Evolutionary conservation across 768 basidiomycete species (phyloP).

Genomic region (Amanita thiersii): DNA sequence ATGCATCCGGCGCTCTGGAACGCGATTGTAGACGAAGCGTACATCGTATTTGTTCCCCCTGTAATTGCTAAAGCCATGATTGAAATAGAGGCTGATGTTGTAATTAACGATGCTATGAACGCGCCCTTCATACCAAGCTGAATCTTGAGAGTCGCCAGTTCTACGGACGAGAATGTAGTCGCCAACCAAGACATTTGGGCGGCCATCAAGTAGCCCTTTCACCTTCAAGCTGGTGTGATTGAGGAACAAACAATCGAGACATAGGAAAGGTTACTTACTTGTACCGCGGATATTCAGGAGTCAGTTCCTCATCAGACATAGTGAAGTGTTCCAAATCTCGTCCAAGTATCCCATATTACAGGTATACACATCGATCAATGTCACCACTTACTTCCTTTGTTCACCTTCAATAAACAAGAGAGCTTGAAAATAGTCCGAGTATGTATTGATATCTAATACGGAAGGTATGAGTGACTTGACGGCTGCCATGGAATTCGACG

Average conservation of each 20-base stretch:
- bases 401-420: slow-evolving; percentile 44
- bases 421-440: slow-evolving; percentile 34
- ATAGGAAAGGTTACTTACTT: slow-evolving; percentile 22
- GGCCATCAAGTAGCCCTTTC: slow-evolving; percentile 47
- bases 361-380: slow-evolving; percentile 7
- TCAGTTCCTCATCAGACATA: slow-evolving; percentile 26
- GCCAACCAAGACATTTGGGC: slow-evolving; percentile 51
- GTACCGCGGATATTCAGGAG: slow-evolving; percentile 29
- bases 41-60: slow-evolving; percentile 38
- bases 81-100: slow-evolving; percentile 39
- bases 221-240: slow-evolving; percentile 32
- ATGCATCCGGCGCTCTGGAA: slow-evolving; percentile 47
- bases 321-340: slow-evolving; percentile 30
- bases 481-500: not conserved
- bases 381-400: slow-evolving; percentile 30
- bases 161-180: slow-evolving; percentile 31
- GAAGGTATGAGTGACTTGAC: slow-evolving; percentile 28
- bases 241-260: not conserved
- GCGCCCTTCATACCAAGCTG: slow-evolving; percentile 31
- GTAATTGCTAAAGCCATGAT: slow-evolving; percentile 32
- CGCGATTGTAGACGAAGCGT: slow-evolving; percentile 47
- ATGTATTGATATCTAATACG: slow-evolving; percentile 26
- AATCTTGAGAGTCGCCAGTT: slow-evolving; percentile 13
- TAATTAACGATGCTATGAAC: slow-evolving; percentile 39
- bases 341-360: slow-evolving; percentile 14